Base-by-base conservation (phyloP, 257 asterid genomes). In the Gentiana dahurica region DNA sequence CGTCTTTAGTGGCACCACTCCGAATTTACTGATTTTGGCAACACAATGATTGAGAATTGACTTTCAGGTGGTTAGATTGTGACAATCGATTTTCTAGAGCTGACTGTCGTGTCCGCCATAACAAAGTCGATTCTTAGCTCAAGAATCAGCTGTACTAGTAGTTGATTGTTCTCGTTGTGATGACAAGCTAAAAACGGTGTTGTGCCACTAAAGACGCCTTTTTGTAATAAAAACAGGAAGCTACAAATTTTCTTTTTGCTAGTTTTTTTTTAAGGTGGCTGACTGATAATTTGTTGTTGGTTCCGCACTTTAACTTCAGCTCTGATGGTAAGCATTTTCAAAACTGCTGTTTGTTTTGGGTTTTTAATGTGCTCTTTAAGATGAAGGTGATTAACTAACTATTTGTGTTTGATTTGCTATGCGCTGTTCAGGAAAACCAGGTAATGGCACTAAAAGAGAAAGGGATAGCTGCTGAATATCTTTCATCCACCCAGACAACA, bases 391-490 rank as follows among this genome's bases (percentile, higher is more conserved):
- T 12, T 13, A 6, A n/a, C 4, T 49, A 51, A 13, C 41, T 54
- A 54, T 32, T 58, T 47, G 13, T 8, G 6, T 9, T 63, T 35
- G 11, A 36, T 59, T 66, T 54, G 24, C 24, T 24, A 0, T 24
- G 24, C 46, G 49, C 43, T 56, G 58, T 49, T 56, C 67, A 90
- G 98, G 96, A 90, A 77, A 90, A 84, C 78, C 98, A 90, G 81
- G 98, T 90, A 43, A 68, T 61, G 71, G 85, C 84, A 13, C 57
- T 90, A 82, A 87, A 90, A 78, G 87, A 76, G 61, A 81, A 79
- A 75, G 85, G 86, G 58, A 84, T 90, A 73, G 84, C 87, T 51
- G 94, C 95, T 64, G 98, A 87, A 64, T 90, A 78, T 82, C 89
- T 90, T 59, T 90, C 96, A n/a, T 90, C 98, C 66, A 80, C 92